phyloP scores from a whole-genome alignment of 371 early-diverging fungal genomes.

The Mortierella sp. region DNA sequence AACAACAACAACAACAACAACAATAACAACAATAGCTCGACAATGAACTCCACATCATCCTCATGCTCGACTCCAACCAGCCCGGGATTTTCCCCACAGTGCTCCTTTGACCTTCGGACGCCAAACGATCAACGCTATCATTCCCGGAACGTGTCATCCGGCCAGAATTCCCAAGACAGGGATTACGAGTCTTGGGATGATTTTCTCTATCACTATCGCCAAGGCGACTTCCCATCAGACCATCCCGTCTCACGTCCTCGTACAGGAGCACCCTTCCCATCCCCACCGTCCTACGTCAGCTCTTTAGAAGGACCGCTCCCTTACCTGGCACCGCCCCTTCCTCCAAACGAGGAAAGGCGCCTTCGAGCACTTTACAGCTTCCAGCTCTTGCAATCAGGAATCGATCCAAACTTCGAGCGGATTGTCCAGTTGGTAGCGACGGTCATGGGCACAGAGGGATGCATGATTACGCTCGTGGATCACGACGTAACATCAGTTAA shows the following conservation, averaged over 20 bases:
- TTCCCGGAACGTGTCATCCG: not conserved
- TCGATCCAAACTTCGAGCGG: constrained; percentile 56
- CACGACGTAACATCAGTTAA: constrained; percentile 34
- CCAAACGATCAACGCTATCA: not conserved
- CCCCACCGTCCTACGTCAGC: constrained; percentile 23
- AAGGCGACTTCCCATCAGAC: constrained; percentile 34
- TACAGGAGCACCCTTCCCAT: constrained; percentile 4
- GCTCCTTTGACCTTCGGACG: constrained; percentile 5
- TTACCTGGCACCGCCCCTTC: constrained; percentile 44
- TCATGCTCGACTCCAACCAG: constrained; percentile 34
- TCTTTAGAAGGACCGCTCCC: not conserved
- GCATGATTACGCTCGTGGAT: constrained; percentile 54
- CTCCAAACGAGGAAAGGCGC: constrained; percentile 44
- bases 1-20: not conserved
- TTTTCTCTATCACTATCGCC: constrained; percentile 37
- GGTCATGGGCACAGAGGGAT: constrained; percentile 46
- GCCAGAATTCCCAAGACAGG: not conserved
- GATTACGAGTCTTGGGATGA: constrained; percentile 41
- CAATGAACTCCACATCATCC: constrained; percentile 30
- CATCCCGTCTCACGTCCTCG: constrained; percentile 13
- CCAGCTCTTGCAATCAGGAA: constrained; percentile 52
- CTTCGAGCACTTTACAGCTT: constrained; percentile 55
- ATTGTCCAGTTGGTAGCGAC: constrained; percentile 52
- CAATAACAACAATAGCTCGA: constrained; percentile 18
- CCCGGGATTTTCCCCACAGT: constrained; percentile 23